Base-by-base conservation (phyloP, 305 asterid genomes). In the Fraxinus platypoda region DNA sequence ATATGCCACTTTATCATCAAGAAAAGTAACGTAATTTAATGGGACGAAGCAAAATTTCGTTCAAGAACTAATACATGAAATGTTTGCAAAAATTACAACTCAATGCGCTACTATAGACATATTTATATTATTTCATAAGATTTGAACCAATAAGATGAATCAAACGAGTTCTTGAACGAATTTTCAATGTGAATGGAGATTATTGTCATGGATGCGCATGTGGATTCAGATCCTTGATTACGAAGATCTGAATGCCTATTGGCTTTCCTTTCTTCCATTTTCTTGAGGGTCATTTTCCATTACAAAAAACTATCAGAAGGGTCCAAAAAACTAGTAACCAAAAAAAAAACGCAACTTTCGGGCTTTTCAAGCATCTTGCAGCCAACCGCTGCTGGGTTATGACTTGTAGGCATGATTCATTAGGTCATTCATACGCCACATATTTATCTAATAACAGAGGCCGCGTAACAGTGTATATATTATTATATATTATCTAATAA, bases 301-400 rank as follows among this genome's bases (percentile, higher is more conserved):
- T 23, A 62, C 30, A 21, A 21, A 62, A 62, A 19, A 38, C 54
- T 26, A 26, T 72, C 62, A 38, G 13, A 73, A 34, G 34, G 34
- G 41, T 78, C 37, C 75, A 57, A 31, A 31, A 49, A 43, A 25
- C 8, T 11, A 33, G 11, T 3, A 9, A 62, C 3, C 2, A 6
- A 35, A 35, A 54, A 38, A 38, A 78, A 81, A 73, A 75, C 68
- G 41, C 80, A 71, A 71, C 52, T 64, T 74, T 74, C 81, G 28
- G 84, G 68, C 77, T 85, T 85, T 68, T 79, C 70, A 79, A 33
- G 79, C 46, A 66, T 46, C 81, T 76, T 75, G 73, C 64, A 71
- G 74, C 74, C 43, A 71, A n/a, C 0, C 23, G 19, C 35, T 23
- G 41, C 38, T 70, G 28, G 25, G 76, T 25, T 21, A 59, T 28